These are phyloP conservation scores for Trametes coccinea DNA, from an alignment of 768 basidiomycete species.

Conservation along the genomic window DNA sequence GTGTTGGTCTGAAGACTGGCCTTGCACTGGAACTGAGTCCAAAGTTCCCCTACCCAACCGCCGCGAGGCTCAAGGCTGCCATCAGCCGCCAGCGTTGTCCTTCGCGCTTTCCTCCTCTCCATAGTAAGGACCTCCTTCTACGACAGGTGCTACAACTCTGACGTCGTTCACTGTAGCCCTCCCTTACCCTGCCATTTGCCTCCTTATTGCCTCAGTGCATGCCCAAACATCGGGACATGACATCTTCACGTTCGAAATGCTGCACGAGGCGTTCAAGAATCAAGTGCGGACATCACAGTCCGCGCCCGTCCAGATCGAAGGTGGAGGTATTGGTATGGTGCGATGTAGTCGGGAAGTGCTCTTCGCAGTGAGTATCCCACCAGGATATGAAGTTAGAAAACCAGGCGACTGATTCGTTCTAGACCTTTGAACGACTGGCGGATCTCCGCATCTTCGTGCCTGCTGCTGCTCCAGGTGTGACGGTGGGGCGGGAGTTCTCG, in stretches of 20 bases:
- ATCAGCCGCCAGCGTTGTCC: constrained; percentile 60
- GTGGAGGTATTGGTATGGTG: constrained; percentile 74
- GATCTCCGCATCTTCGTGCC: constrained; percentile 56
- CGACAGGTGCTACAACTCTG: neutral
- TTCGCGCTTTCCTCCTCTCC: constrained; percentile 49
- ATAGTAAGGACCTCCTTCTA: constrained; percentile 42
- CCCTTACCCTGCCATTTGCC: constrained; percentile 76
- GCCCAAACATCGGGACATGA: constrained; percentile 74
- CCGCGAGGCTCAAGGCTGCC: constrained; percentile 39
- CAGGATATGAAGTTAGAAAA: neutral
- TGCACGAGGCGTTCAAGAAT: constrained; percentile 75
- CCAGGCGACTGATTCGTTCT: constrained; percentile 1
- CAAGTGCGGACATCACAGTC: constrained; percentile 71
- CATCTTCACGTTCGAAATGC: constrained; percentile 88
- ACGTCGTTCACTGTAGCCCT: constrained; percentile 47
- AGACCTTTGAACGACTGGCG: constrained; percentile 81
- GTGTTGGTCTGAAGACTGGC: neutral
- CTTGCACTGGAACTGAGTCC: constrained; percentile 44
- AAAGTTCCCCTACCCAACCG: constrained; percentile 53
- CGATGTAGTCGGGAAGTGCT: constrained; percentile 64
- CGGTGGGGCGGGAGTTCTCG: constrained; percentile 65
- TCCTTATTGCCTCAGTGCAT: constrained; percentile 85
- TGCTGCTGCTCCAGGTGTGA: constrained; percentile 47
- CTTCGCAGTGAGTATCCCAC: constrained; percentile 52
- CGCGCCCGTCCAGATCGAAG: constrained; percentile 73